Conservation (phyloP, 768 basidiomycete genomes). For the Boletellus ananiceps region DNA sequence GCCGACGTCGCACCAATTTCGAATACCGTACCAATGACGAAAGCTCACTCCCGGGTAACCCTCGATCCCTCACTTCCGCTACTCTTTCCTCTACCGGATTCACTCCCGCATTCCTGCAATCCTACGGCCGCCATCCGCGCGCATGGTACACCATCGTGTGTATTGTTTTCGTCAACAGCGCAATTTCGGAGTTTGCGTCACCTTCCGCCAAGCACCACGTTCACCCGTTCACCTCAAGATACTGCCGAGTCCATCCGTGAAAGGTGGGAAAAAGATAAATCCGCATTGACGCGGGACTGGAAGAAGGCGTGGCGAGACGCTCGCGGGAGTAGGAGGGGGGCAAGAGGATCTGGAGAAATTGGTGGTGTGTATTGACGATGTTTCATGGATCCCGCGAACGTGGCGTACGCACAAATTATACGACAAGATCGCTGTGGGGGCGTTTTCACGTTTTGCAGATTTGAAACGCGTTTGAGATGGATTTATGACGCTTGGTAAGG, state of each 20-base stretch:
- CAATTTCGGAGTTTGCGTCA: constrained; percentile 49
- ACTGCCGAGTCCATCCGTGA: constrained; percentile 48
- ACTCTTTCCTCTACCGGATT: constrained; percentile 54
- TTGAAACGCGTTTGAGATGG: no score
- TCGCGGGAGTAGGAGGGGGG: constrained; percentile 55
- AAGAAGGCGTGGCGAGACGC: constrained; percentile 75
- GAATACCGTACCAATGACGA: not conserved
- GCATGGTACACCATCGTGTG: constrained; percentile 19
- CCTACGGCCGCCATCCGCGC: not conserved
- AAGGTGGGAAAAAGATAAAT: constrained; percentile 67
- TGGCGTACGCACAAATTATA: no score
- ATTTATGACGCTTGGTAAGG: no score
- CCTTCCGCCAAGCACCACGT: constrained; percentile 17
- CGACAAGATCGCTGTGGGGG: no score
- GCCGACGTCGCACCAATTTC: not conserved
- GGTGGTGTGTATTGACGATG: constrained; percentile 9
- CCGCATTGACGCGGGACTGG: constrained; percentile 69
- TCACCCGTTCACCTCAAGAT: constrained; percentile 20
- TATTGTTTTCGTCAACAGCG: constrained; percentile 32
- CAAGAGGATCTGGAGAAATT: constrained; percentile 39
- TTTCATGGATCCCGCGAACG: not conserved
- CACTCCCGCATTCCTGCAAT: constrained; percentile 17
- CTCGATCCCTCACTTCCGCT: constrained; percentile 53
- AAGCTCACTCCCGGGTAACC: constrained; percentile 23
- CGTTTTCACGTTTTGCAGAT: no score